Conservation (phyloP, 2,329 filamentous ascomycete genomes). For the Pyrenochaeta sp. region DNA sequence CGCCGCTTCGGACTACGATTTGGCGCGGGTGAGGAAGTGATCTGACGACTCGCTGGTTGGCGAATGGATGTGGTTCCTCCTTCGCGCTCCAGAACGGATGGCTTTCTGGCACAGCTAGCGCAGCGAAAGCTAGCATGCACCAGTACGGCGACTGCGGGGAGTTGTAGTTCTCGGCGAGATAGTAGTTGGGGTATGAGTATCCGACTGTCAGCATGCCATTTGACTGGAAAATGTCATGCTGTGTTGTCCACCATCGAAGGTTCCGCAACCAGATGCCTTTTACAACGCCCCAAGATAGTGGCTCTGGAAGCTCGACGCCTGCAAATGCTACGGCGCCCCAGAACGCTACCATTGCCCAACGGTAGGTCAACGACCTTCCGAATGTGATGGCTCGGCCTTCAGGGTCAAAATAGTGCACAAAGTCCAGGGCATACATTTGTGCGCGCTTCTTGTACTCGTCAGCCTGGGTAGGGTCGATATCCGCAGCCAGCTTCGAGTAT, state of each 20-base stretch:
- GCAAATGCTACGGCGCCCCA: conserved; percentile 82
- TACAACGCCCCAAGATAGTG: conserved; percentile 79
- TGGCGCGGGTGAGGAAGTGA: conserved; percentile 74
- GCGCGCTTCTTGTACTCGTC: conserved; percentile 75
- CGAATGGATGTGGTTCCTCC: conserved; percentile 68
- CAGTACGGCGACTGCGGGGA: conserved; percentile 77
- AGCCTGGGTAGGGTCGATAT: conserved; percentile 70
- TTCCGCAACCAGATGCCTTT: conserved; percentile 79
- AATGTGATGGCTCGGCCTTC: conserved; percentile 78
- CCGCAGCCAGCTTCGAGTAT: conserved; percentile 75
- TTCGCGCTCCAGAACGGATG: conserved; percentile 79
- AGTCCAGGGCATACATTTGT: conserved; percentile 71
- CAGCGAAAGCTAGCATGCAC: conserved; percentile 81
- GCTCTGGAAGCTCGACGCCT: conserved; percentile 74
- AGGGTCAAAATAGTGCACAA: conserved; percentile 78
- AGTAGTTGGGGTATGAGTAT: conserved; percentile 82
- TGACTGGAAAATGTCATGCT: conserved; percentile 76
- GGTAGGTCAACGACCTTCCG: conserved; percentile 79
- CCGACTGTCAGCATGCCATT: conserved; percentile 79
- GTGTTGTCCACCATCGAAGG: conserved; percentile 80
- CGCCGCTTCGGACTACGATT: conserved; percentile 75
- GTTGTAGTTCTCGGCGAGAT: conserved; percentile 85
- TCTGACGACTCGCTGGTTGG: conserved; percentile 66
- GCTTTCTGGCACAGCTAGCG: conserved; percentile 71
- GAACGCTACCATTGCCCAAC: conserved; percentile 87